Base-by-base conservation (phyloP, 2,329 filamentous ascomycete species). In the Dothistroma pini region DNA sequence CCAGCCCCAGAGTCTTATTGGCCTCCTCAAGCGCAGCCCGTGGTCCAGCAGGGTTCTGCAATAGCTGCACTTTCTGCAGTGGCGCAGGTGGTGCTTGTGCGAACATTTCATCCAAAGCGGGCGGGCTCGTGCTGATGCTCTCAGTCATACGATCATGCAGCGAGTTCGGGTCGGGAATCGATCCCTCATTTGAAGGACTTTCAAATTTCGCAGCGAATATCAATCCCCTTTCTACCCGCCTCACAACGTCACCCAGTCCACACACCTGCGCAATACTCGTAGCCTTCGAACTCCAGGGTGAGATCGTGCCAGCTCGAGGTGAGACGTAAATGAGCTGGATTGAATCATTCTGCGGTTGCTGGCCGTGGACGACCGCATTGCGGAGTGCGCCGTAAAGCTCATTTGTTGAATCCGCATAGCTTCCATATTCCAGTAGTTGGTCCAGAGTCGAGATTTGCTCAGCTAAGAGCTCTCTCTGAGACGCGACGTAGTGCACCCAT, bases 91-190 rank as follows among this genome's bases (percentile, higher is more conserved):
- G 77, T 60, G 83, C 79, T 72, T 95, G 88, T 57, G 86, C 86
- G 75, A 97, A 99, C 83, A 97, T 93, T 59, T 80, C 75, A 38
- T 86, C 79, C 51, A 93, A 82, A 68, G 89, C 84, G 5, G 92
- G 93, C 57, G 85, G 81, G 21, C 82, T 78, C 35, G 83, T 78
- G 68, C 83, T 84, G 65, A 97, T 86, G 51, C 84, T 86, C 80
- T 97, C 92, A 21, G 95, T 99, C 95, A 99, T 99, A 60, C 93
- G 89, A 78, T 99, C 95, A 77, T 96, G 86, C 54, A 97, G 81
- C 51, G 87, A 75, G 76, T 97, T 89, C 61, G 84, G 83, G 71
- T 88, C 83, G 44, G 81, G 80, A 66, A 86, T 78, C 25, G 12
- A 4, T 12, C 29, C 76, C 68, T 82, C 76, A 54, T 79, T 77